Evolutionary conservation across 176 grass and related monocot species (phyloP).

Genomic region (Musa acuminata): DNA sequence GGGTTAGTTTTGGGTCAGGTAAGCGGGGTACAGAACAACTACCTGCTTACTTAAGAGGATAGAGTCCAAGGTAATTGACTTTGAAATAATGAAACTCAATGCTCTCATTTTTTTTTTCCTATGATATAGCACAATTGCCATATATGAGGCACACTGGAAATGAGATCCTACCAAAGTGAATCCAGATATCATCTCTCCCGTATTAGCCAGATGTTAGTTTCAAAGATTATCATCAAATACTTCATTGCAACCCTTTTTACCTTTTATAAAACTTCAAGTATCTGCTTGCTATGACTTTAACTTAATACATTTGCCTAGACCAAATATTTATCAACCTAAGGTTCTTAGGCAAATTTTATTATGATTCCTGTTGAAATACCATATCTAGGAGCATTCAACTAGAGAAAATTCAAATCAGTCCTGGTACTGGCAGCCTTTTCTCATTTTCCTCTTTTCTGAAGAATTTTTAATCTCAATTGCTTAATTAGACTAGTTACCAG

Average conservation of each 20-base stretch:
- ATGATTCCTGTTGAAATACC: neutral
- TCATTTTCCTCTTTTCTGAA: neutral
- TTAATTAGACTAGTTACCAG: neutral
- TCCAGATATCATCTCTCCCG: neutral
- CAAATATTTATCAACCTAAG: neutral
- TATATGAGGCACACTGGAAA: neutral
- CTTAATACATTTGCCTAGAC: too few relatives aligned
- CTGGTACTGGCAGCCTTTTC: neutral
- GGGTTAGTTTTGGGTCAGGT: too few relatives aligned
- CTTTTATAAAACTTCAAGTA: too few relatives aligned
- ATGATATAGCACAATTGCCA: neutral
- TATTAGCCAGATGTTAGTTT: neutral
- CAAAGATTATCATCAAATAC: neutral
- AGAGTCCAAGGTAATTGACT: neutral
- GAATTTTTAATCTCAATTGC: neutral
- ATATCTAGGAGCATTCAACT: neutral
- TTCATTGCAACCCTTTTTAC: too few relatives aligned
- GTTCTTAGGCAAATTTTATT: neutral
- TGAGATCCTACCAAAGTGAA: neutral
- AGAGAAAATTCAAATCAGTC: neutral
- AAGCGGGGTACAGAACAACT: too few relatives aligned
- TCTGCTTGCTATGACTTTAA: too few relatives aligned
- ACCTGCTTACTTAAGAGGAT: too few relatives aligned
- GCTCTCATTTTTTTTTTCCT: neutral
- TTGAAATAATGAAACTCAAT: neutral